Evolutionary conservation across 306 rosid genomes (phyloP).

Genomic region (Corylus avellana): DNA sequence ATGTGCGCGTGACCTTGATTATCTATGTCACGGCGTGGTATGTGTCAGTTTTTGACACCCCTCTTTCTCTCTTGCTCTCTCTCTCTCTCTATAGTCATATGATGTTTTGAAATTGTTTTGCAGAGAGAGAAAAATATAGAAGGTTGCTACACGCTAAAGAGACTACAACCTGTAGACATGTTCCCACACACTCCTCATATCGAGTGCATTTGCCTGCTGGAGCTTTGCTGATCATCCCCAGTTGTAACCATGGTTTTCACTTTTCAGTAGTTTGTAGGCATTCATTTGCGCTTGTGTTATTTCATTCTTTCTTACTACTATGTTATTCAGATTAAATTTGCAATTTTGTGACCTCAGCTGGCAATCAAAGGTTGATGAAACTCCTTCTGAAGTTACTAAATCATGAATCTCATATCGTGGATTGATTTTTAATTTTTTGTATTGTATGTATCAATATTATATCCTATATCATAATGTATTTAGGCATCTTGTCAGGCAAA

Average conservation of each 20-base stretch:
- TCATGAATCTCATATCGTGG: too few species aligned
- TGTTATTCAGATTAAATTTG: neutral
- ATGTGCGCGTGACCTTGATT: constrained; percentile 92
- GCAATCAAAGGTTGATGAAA: too few species aligned
- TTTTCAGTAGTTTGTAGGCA: neutral
- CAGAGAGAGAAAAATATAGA: constrained; percentile 69
- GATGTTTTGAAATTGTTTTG: constrained; percentile 30
- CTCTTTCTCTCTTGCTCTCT: neutral
- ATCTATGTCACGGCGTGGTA: constrained; percentile 96
- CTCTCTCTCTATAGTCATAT: neutral
- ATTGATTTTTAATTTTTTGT: too few species aligned
- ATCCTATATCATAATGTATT: too few species aligned
- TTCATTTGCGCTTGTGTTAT: neutral
- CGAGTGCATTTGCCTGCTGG: constrained; percentile 87
- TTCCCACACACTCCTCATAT: constrained; percentile 98
- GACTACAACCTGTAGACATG: constrained; percentile 96
- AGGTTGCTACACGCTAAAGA: constrained; percentile 79
- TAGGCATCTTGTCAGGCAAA: too few species aligned
- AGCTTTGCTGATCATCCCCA: constrained; percentile 55
- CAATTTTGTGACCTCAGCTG: too few species aligned
- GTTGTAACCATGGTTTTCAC: constrained; percentile 6
- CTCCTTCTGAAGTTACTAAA: too few species aligned
- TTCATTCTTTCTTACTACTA: neutral
- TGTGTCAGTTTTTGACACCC: constrained; percentile 9
- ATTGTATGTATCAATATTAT: too few species aligned